These are phyloP conservation scores for Clonostachys chloroleuca DNA, from an alignment of 2,329 filamentous ascomycete species.

Conservation along the genomic window DNA sequence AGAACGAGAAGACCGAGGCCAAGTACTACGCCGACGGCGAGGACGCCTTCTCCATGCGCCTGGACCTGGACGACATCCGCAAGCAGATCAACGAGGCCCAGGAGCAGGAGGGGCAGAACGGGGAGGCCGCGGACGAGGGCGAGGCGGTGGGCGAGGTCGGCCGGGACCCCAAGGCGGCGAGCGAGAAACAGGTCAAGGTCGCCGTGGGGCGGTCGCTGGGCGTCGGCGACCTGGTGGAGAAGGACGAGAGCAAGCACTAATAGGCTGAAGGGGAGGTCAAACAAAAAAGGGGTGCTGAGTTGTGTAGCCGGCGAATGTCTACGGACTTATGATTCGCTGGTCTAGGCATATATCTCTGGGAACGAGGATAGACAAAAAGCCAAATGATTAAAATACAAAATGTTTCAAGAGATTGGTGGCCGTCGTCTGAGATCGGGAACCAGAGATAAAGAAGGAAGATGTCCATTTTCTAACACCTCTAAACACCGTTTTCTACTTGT, in stretches of 20 bases:
- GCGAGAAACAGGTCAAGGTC: conserved; percentile 70
- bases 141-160: conserved; percentile 66
- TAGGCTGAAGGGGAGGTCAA: neutral
- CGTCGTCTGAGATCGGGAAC: no score
- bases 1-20: conserved; percentile 76
- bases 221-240: conserved; percentile 74
- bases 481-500: no score
- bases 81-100: conserved; percentile 36
- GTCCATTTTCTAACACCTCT: no score
- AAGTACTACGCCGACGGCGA: conserved; percentile 98
- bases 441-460: no score
- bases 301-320: neutral
- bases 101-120: conserved; percentile 12
- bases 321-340: no score
- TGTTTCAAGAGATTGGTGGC: no score
- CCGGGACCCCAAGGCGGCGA: conserved; percentile 31
- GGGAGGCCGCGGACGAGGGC: conserved; percentile 56
- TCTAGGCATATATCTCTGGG: no score
- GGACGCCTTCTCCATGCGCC: conserved; percentile 91
- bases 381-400: no score
- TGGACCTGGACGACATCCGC: conserved; percentile 67
- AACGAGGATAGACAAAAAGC: no score
- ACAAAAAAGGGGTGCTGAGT: neutral
- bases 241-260: conserved; percentile 47
- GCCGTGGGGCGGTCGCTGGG: conserved; percentile 79